A percentile compares a stretch with the other conserved stretches of the same genome.
Conservation (phyloP, 2,329 filamentous ascomycete species). For the Drechslerella dactyloides region DNA sequence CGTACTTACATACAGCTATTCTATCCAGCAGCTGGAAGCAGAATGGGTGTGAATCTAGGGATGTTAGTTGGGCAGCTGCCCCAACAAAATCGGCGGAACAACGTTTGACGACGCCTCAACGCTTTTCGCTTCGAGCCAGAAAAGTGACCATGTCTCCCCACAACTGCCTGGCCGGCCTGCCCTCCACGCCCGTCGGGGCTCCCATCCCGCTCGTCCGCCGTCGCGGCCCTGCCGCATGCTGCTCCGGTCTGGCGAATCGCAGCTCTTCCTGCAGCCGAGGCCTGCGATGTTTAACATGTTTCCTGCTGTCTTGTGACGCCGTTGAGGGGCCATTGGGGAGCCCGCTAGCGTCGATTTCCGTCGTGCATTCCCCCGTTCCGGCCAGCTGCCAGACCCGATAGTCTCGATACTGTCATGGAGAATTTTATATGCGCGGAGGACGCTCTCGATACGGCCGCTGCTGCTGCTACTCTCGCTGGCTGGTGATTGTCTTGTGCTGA, state of each 20-base stretch:
- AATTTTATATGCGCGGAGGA: no score
- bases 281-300: not conserved
- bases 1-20: no score
- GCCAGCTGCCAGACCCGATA: no score
- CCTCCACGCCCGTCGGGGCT: not conserved
- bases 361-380: not conserved
- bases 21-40: no score
- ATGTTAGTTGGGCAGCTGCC: no score
- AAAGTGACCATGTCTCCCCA: not conserved
- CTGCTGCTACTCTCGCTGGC: no score
- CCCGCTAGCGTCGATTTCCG: not conserved
- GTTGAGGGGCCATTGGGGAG: not conserved
- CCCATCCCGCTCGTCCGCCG: slow-evolving; percentile 4
- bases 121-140: not conserved
- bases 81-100: no score
- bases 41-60: no score
- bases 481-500: no score
- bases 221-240: not conserved
- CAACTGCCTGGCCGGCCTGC: not conserved
- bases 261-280: not conserved
- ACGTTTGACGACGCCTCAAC: no score
- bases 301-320: not conserved
- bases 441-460: no score
- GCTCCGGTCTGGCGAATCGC: not conserved
- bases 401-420: no score